These are phyloP conservation scores for Capsicum pubescens DNA, from an alignment of 257 asterid species.

Conservation along the genomic window DNA sequence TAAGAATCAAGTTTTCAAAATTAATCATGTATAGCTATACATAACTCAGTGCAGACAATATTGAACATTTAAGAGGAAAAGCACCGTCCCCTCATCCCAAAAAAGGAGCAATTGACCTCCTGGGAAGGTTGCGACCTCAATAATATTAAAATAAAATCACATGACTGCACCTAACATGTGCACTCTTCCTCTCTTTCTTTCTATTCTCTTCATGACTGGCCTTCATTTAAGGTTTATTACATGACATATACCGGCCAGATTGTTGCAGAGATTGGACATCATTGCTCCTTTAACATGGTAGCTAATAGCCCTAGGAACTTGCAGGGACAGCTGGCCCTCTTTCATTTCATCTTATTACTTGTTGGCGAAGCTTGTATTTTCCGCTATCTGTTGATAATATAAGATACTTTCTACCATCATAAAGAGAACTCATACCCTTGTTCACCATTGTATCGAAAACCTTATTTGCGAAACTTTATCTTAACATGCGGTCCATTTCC, in stretches of 20 bases:
- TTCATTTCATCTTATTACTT: background rate
- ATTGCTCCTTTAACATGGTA: background rate
- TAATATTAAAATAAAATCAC: no score
- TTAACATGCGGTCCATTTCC: background rate
- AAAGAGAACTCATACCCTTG: background rate
- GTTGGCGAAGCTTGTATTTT: background rate
- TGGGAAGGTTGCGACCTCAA: no score
- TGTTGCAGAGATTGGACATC: background rate
- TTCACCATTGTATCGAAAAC: background rate
- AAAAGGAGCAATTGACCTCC: no score
- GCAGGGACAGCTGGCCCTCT: background rate
- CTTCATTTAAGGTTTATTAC: background rate
- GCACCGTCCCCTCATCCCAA: no score
- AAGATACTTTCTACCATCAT: background rate
- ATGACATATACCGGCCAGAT: background rate
- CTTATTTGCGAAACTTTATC: background rate
- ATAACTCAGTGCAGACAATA: no score
- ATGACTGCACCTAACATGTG: no score
- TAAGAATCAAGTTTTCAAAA: background rate
- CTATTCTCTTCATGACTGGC: background rate
- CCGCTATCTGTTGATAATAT: background rate
- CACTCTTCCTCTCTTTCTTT: background rate
- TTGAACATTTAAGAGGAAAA: no score
- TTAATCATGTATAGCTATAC: background rate
- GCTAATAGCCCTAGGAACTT: background rate